Conservation (phyloP, 768 basidiomycete genomes). For the Lactarius indigo region DNA sequence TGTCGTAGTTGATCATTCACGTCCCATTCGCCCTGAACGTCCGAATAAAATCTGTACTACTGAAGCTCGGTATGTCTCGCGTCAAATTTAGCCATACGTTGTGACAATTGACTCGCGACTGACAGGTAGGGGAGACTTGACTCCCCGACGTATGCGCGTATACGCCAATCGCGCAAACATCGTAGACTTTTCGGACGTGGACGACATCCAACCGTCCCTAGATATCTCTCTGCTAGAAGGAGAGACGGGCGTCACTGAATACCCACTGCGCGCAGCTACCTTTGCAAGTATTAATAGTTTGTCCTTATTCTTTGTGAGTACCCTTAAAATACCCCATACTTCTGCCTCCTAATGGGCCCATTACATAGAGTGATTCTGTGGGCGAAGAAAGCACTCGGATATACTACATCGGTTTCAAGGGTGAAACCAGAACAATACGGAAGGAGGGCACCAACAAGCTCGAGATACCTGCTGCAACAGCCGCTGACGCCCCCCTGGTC, state of each 20-base stretch:
- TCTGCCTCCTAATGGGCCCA: constrained; percentile 8
- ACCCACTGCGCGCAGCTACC: constrained; percentile 71
- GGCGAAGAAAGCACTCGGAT: constrained; percentile 64
- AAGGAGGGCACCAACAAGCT: constrained; percentile 61
- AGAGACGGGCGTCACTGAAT: constrained; percentile 65
- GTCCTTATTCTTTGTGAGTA: constrained; percentile 76
- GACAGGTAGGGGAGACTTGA: constrained; percentile 69
- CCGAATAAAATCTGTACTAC: constrained; percentile 63
- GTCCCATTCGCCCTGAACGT: constrained; percentile 79
- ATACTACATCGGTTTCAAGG: constrained; percentile 83
- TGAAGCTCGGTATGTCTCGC: constrained; percentile 61
- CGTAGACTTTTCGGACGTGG: constrained; percentile 73
- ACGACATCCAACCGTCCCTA: constrained; percentile 64
- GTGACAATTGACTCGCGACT: constrained; percentile 10
- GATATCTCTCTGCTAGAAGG: constrained; percentile 70
- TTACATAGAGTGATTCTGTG: constrained; percentile 55
- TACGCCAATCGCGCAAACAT: constrained; percentile 73
- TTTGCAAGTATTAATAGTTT: constrained; percentile 72
- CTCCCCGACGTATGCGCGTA: constrained; percentile 71
- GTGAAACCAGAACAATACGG: constrained; percentile 52
- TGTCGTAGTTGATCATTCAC: constrained; percentile 69
- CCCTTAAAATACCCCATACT: neutral
- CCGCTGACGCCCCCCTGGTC: constrained; percentile 65
- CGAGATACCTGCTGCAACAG: constrained; percentile 76
- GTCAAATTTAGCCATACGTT: constrained; percentile 6